phyloP scores from a whole-genome alignment of 164 flowering plant species.

The Vitis cinerea region DNA sequence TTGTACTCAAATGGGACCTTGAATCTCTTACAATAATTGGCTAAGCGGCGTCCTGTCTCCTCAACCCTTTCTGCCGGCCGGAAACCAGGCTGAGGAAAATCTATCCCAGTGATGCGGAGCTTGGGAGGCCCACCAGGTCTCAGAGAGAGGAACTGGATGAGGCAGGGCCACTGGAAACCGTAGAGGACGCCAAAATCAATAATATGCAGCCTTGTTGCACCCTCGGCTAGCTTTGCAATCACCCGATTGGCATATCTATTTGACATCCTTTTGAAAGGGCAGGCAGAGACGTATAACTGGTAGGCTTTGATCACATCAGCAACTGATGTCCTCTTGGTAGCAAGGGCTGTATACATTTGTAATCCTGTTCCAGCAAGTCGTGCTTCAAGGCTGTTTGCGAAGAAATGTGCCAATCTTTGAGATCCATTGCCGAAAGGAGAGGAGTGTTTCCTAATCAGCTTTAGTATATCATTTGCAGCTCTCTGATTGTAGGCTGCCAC shows the following conservation, averaged over 20 bases:
- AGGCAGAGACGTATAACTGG: not conserved
- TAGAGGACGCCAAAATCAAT: constrained; percentile 2
- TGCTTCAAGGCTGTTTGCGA: constrained; percentile 6
- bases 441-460: constrained; percentile 4
- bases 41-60: not conserved
- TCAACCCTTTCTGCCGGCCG: constrained; percentile 1
- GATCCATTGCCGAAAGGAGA: constrained; percentile 5
- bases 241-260: not conserved
- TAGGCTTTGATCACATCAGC: constrained; percentile 1
- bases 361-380: not conserved
- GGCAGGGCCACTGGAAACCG: constrained; percentile 10
- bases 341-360: not conserved
- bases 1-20: constrained; percentile 7
- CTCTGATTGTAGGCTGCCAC: not conserved
- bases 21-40: not conserved
- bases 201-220: constrained; percentile 4
- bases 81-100: constrained; percentile 6
- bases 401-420: constrained; percentile 5
- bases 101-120: constrained; percentile 12
- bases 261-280: constrained; percentile 4
- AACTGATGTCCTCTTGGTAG: not conserved
- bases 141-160: not conserved
- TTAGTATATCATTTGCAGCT: constrained; percentile 4
- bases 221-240: not conserved
- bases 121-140: not conserved